Evolutionary conservation across 495 filamentous ascomycete species (phyloP), one percentile per base, ranked within the genome.

Genomic region (Parmelia sp.): DNA sequence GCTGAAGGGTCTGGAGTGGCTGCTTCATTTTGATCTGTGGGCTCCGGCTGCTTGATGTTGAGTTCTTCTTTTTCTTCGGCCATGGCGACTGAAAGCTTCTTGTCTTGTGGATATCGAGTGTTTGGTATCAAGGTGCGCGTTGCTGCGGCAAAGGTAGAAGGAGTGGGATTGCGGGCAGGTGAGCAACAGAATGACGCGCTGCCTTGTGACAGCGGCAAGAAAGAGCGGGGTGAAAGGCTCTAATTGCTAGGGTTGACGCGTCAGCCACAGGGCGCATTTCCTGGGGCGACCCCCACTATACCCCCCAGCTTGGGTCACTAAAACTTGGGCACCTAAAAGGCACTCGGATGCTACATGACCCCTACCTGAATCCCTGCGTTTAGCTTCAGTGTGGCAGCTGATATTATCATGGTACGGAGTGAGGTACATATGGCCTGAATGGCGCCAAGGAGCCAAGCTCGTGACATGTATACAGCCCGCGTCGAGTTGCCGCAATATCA

Each of bases 21-120:
- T 25, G 14, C 14, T 33, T 60, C 58, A 19, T 19, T 29, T 15
- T 31, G 37, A 23, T 60, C 58, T 23, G 31, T 39, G 7, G 25
- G 27, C 12, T 35, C 45, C 17, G 40, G 39, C 39, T 60, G 27
- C 1, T 21, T 4, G 23, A 35, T 39, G 37, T 60, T 47, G n/a
- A 47, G 31, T n/a, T 60, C 31, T 42, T 47, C 45, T 47, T 60
- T n/a, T 19, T 27, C 58, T 44, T 47, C 58, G 58, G 58, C 58
- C 58, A 60, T 60, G 36, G 27, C 45, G 47, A 29, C 8, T 31
- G 49, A 8, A 19, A 6, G 27, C 29, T 29, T 9, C 27, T 29
- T 53, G 25, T 0, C 0, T 21, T 55, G 5, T 55, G 7, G 51
- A 11, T 4, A 15, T 51, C 12, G 29, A 11, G 7, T 8, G 7